Evolutionary conservation across 495 filamentous ascomycete species (phyloP).

Genomic region (Neurospora sp.): DNA sequence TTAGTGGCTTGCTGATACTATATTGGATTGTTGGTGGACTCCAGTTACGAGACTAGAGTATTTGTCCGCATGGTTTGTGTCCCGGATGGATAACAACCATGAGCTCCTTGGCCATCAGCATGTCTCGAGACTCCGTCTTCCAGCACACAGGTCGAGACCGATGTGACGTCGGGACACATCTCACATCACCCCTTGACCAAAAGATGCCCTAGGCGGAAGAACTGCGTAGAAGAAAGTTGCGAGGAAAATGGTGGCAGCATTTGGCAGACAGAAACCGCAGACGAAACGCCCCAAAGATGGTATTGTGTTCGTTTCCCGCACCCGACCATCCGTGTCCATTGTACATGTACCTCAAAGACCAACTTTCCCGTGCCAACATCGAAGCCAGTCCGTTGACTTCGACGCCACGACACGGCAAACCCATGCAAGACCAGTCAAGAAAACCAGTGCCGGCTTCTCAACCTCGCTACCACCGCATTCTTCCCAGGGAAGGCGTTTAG

Average conservation of each 20-base stretch:
- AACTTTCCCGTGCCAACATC: slow-evolving; percentile 21
- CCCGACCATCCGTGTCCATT: slow-evolving; percentile 27
- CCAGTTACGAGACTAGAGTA: background rate
- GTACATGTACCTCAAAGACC: slow-evolving; percentile 26
- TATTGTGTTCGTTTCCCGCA: slow-evolving; percentile 27
- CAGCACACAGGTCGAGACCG: background rate
- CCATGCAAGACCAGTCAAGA: slow-evolving; percentile 20
- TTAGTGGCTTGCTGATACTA: background rate
- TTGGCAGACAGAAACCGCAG: slow-evolving; percentile 24
- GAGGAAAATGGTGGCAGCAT: slow-evolving; percentile 18
- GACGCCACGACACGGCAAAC: slow-evolving; percentile 17
- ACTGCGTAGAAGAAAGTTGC: background rate
- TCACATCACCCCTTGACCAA: background rate
- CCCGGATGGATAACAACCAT: background rate
- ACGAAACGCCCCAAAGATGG: slow-evolving; percentile 30
- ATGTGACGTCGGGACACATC: background rate
- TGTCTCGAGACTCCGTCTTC: background rate
- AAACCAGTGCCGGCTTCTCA: slow-evolving; percentile 19
- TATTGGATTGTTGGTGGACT: background rate
- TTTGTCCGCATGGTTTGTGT: background rate
- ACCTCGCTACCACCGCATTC: slow-evolving; percentile 16
- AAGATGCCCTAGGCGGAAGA: background rate
- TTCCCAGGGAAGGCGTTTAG: slow-evolving; percentile 42
- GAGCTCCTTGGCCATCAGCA: background rate
- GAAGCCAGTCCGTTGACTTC: slow-evolving; percentile 18